phyloP scores from a whole-genome alignment of 805 yeast species.

The Candida verbasci region DNA sequence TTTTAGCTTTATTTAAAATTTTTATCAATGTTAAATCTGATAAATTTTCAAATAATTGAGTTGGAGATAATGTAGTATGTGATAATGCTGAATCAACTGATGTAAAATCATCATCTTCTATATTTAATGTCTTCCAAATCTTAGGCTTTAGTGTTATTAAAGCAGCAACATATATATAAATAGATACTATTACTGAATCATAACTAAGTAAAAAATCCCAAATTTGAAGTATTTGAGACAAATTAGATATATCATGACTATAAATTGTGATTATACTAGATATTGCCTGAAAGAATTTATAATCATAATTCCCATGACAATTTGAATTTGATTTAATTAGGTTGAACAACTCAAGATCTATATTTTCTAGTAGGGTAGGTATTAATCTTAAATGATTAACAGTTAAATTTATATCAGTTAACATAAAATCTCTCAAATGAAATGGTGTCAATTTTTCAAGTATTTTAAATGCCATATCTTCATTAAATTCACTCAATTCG shows the following conservation, averaged over 20 bases:
- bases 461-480: constrained; percentile 33
- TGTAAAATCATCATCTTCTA: constrained; percentile 11
- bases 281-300: constrained; percentile 54
- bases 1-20: constrained; percentile 23
- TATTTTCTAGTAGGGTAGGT: constrained; percentile 51
- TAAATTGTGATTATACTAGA: constrained; percentile 76
- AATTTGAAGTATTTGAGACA: constrained; percentile 48
- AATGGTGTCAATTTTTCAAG: constrained; percentile 54
- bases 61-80: constrained; percentile 33
- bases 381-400: constrained; percentile 62
- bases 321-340: constrained; percentile 35
- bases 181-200: constrained; percentile 47
- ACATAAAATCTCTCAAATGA: constrained; percentile 82
- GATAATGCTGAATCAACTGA: constrained; percentile 29
- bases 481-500: constrained; percentile 22
- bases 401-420: constrained; percentile 62
- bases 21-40: constrained; percentile 23
- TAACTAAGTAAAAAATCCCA: constrained; percentile 68
- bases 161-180: constrained; percentile 61
- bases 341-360: constrained; percentile 45
- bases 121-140: constrained; percentile 28
- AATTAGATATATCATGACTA: constrained; percentile 60
- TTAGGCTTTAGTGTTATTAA: constrained; percentile 42
- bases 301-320: constrained; percentile 25
- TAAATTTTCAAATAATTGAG: constrained; percentile 21